phyloP scores from a whole-genome alignment of 371 early-diverging fungal species.

The Apophysomyces variabilis region DNA sequence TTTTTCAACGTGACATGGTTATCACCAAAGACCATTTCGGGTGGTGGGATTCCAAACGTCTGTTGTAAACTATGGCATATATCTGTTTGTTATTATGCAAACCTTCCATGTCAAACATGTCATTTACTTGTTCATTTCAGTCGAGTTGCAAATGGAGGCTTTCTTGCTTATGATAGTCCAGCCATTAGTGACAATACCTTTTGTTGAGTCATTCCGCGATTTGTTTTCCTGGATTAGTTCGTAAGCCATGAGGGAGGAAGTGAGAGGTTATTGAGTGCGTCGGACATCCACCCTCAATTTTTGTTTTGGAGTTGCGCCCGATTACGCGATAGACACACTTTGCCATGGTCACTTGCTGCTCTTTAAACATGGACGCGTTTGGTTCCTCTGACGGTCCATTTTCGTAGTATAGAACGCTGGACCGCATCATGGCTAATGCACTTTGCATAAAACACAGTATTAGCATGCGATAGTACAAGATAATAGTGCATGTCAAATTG shows the following conservation, averaged over 20 bases:
- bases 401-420: too few relatives aligned
- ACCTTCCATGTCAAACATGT: too few relatives aligned
- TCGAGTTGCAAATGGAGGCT: constrained; percentile 71
- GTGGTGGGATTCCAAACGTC: constrained; percentile 75
- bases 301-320: too few relatives aligned
- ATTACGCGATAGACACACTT: too few relatives aligned
- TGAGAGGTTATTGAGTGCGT: constrained; percentile 14
- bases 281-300: not conserved
- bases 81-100: too few relatives aligned
- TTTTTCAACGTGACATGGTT: constrained; percentile 65
- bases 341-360: too few relatives aligned
- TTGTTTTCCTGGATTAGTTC: constrained; percentile 43
- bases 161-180: constrained; percentile 74
- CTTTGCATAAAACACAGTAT: too few relatives aligned
- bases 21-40: constrained; percentile 96
- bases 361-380: too few relatives aligned
- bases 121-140: constrained; percentile 70
- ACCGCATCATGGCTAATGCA: too few relatives aligned
- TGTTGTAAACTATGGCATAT: constrained; percentile 49
- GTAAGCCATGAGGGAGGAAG: constrained; percentile 11
- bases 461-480: too few relatives aligned
- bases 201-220: constrained; percentile 33
- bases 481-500: too few relatives aligned
- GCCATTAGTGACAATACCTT: constrained; percentile 61
- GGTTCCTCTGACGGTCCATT: too few relatives aligned